phyloP scores from a whole-genome alignment of 139 green algal species.

The Chlorella vulgaris region DNA sequence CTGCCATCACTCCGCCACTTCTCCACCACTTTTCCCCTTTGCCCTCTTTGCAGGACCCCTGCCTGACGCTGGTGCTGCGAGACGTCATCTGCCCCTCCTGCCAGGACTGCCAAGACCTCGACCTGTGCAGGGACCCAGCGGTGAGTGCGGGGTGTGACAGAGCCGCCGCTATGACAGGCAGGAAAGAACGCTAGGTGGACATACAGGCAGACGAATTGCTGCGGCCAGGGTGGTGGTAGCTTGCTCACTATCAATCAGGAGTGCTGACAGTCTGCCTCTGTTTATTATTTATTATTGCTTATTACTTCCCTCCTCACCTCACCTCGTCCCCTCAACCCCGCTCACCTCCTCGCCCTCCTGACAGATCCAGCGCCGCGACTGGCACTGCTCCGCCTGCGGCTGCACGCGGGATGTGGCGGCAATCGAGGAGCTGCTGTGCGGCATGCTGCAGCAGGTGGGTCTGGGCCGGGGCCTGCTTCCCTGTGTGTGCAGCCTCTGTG shows the following conservation, averaged over 20 bases:
- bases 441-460: conserved; percentile 7
- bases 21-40: too few species aligned
- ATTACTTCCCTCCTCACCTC: too few species aligned
- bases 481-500: too few species aligned
- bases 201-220: too few species aligned
- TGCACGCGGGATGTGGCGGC: conserved; percentile 16
- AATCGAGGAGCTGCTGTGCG: conserved; percentile 31
- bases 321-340: too few species aligned
- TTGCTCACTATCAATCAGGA: neutral
- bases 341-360: too few species aligned
- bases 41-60: conserved; percentile 77
- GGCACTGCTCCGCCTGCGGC: conserved; percentile 49
- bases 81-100: conserved; percentile 91
- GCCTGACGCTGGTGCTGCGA: conserved; percentile 80
- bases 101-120: conserved; percentile 90
- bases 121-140: conserved; percentile 85
- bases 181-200: too few species aligned
- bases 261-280: too few species aligned
- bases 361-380: conserved; percentile 43
- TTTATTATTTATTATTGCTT: too few species aligned
- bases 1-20: neutral
- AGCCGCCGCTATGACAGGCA: too few species aligned
- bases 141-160: neutral
- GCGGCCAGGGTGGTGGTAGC: too few species aligned
- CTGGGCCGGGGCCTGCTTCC: neutral